Evolutionary conservation across 225 moss, liverwort and hornwort genomes (phyloP).

Genomic region (Rhytidiadelphus loreus): DNA sequence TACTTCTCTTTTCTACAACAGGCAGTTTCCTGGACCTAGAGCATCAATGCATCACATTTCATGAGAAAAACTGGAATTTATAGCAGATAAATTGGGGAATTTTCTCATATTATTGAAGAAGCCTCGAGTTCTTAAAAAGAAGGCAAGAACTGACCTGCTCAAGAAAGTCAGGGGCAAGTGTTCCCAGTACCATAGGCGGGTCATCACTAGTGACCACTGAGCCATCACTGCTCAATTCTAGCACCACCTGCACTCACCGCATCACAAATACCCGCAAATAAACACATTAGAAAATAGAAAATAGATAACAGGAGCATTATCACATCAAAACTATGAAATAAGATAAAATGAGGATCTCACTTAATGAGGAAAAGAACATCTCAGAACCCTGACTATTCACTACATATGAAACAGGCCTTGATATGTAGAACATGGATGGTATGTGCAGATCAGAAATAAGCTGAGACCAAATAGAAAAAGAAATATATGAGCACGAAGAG

Average conservation of each 20-base stretch:
- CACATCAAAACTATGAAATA: neutral
- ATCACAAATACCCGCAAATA: neutral
- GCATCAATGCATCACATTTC: neutral
- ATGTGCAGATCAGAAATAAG: neutral
- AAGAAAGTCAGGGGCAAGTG: slow-evolving; percentile 64
- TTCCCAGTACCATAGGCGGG: slow-evolving; percentile 58
- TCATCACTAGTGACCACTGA: slow-evolving; percentile 73
- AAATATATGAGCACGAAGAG: neutral
- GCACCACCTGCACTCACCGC: slow-evolving; percentile 52
- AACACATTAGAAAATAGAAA: neutral
- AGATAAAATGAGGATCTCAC: neutral
- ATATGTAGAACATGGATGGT: neutral
- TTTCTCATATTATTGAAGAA: neutral
- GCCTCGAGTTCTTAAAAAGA: neutral
- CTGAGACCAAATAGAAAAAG: neutral
- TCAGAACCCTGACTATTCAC: neutral
- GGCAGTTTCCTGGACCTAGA: neutral
- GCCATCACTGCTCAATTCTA: slow-evolving; percentile 60
- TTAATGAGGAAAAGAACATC: neutral
- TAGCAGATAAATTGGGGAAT: neutral
- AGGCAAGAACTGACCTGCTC: slow-evolving; percentile 43
- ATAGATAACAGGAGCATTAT: neutral
- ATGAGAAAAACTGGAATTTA: neutral
- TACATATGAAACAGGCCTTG: neutral
- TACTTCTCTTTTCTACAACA: neutral